These are phyloP conservation scores for Drechslera avenae DNA, from an alignment of 2,329 filamentous ascomycete genomes.

Conservation along the genomic window DNA sequence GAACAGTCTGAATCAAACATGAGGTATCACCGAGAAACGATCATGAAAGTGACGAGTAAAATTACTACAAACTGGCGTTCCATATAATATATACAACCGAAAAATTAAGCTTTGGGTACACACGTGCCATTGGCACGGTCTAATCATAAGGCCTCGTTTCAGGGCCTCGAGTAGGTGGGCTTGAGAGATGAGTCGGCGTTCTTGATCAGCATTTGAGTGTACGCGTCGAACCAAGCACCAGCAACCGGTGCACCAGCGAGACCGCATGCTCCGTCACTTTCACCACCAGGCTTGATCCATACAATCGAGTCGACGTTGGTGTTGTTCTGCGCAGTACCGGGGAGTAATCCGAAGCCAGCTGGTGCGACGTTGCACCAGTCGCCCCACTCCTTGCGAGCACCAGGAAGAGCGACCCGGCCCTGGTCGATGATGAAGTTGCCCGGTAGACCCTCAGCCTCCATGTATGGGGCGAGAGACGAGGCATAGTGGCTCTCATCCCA, in stretches of 20 bases:
- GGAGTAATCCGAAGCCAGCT: constrained; percentile 27
- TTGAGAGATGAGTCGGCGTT: constrained; percentile 30
- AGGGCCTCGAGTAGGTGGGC: constrained; percentile 23
- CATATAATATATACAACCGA: too few relatives aligned
- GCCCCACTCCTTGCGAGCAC: constrained; percentile 33
- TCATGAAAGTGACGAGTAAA: too few relatives aligned
- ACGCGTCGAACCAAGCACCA: constrained; percentile 38
- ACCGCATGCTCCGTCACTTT: constrained; percentile 35
- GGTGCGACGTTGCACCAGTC: constrained; percentile 39
- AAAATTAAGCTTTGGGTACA: too few relatives aligned
- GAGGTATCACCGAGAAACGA: too few relatives aligned
- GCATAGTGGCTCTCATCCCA: constrained; percentile 38
- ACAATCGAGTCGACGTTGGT: constrained; percentile 36
- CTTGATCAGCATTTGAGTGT: constrained; percentile 37
- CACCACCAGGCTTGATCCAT: constrained; percentile 40
- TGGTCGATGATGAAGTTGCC: constrained; percentile 38
- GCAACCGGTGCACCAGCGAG: constrained; percentile 33
- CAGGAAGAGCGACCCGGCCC: constrained; percentile 31
- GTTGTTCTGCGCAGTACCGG: constrained; percentile 27
- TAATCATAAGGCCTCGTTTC: too few relatives aligned
- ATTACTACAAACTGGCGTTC: too few relatives aligned
- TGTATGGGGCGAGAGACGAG: constrained; percentile 23
- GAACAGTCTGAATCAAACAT: too few relatives aligned
- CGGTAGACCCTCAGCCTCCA: constrained; percentile 32
- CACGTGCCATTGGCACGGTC: too few relatives aligned